Evolutionary conservation across 2,329 filamentous ascomycete species (phyloP), one percentile per base, ranked within the genome.

Genomic region (Colletotrichum tofieldiae): DNA sequence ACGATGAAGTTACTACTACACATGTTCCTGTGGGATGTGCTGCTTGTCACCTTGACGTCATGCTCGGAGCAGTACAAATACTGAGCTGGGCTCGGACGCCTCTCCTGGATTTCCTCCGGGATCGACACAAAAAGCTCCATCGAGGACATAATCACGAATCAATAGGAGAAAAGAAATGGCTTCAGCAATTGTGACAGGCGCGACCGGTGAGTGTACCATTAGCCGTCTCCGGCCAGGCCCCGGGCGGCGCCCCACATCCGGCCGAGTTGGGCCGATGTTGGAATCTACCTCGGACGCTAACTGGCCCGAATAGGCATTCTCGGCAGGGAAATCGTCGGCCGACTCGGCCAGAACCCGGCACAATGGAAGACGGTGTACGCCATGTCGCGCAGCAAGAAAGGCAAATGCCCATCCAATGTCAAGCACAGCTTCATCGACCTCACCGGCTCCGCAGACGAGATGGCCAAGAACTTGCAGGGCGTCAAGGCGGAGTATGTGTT

Each of bases 351-450:
- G 9, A 64, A 71, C 29, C 58, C 69, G 1, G 39, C 73, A 1
- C 67, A 77, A 39, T 78, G 75, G 77, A 73, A 72, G 43, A 76
- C 59, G 0, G 55, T 77, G 14, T 74, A 78, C 58, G 77, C 77
- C 20, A 72, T 78, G n/a, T 78, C 77, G 2, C 76, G 75, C 47
- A 74, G 72, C 74, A 76, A 77, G 49, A 76, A 75, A 59, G 76
- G 74, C 11, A 67, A 76, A 5, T 77, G 67, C 47, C 75, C 76
- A 5, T 45, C 74, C 14, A 73, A 73, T 41, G 73, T 77, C 6
- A 69, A 70, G 43, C 77, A 78, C 64, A 72, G 68, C 37, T 73
- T 72, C 61, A 74, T 77, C 64, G 75, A 78, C 70, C 75, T 78
- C 26, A 71, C 73, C 16, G 72, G 68, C 63, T 75, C 75, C 3